Percentiles rank a stretch among this genome's conserved stretches.
Conservation (phyloP, 805 yeast species). For the Cephaloascus albidus region DNA sequence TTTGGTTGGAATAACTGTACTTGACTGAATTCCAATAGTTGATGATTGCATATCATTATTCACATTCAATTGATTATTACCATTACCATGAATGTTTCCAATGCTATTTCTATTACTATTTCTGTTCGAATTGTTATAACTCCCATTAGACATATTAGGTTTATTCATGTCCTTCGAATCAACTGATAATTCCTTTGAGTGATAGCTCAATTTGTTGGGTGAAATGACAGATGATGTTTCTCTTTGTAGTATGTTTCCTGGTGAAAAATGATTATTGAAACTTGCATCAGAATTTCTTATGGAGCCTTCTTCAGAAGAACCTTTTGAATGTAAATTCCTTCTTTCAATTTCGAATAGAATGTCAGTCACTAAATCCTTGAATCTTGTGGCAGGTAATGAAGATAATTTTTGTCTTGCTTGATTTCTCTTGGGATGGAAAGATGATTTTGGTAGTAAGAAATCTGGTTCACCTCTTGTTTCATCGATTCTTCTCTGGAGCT, state of each 20-base stretch:
- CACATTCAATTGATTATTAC: neutral
- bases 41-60: neutral
- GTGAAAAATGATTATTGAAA: neutral
- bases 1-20: conserved; percentile 75
- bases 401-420: conserved; percentile 92
- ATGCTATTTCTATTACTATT: too few species aligned
- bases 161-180: neutral
- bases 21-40: conserved; percentile 41
- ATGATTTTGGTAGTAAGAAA: conserved; percentile 56
- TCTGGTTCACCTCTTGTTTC: conserved; percentile 51
- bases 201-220: neutral
- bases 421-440: conserved; percentile 88
- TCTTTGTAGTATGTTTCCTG: neutral
- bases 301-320: neutral
- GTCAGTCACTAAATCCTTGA: conserved; percentile 86
- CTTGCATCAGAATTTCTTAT: neutral
- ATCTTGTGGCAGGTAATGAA: conserved; percentile 69
- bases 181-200: neutral
- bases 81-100: too few species aligned
- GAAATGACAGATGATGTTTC: neutral
- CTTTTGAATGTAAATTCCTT: conserved; percentile 40
- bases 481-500: conserved; percentile 67
- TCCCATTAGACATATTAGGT: too few species aligned
- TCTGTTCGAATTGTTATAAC: neutral
- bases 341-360: conserved; percentile 81